A percentile compares a stretch with the other conserved stretches of the same genome.
Evolutionary conservation across 2,329 filamentous ascomycete species (phyloP).

Genomic region (Pyrenophora seminiperda): DNA sequence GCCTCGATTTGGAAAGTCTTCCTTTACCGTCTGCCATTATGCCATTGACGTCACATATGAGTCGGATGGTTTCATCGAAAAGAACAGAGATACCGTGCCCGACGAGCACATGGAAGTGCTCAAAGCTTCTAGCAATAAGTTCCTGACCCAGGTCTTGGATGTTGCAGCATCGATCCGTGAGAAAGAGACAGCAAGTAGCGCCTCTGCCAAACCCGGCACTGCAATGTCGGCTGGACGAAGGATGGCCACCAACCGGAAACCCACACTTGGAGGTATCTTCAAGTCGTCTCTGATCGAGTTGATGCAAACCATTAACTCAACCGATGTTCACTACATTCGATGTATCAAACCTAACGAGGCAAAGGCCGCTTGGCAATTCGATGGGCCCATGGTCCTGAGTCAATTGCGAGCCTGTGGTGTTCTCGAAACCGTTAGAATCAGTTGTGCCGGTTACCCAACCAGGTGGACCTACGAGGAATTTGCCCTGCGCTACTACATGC

Average conservation of each 20-base stretch:
- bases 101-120: slow-evolving; percentile 97
- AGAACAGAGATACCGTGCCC: slow-evolving; percentile 97
- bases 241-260: slow-evolving; percentile 93
- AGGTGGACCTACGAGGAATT: slow-evolving; percentile 99
- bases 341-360: slow-evolving; percentile 99
- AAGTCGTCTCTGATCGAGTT: slow-evolving; percentile 97
- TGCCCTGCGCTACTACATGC: slow-evolving; percentile 96
- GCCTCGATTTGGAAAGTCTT: slow-evolving; percentile 93
- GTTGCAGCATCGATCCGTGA: slow-evolving; percentile 86
- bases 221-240: slow-evolving; percentile 74
- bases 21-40: slow-evolving; percentile 98
- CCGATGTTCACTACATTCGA: slow-evolving; percentile 97
- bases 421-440: slow-evolving; percentile 95
- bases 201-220: slow-evolving; percentile 70
- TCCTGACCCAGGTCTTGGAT: slow-evolving; percentile 82
- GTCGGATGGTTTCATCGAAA: slow-evolving; percentile 98
- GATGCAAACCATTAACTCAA: slow-evolving; percentile 97
- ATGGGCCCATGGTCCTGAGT: slow-evolving; percentile 97
- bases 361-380: slow-evolving; percentile 96
- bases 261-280: slow-evolving; percentile 97
- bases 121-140: slow-evolving; percentile 79
- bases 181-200: slow-evolving; percentile 70
- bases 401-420: slow-evolving; percentile 98
- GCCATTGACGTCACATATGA: slow-evolving; percentile 98
- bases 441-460: slow-evolving; percentile 94